Conservation (phyloP, 2,329 filamentous ascomycete species). For the Sporothrix mexicana region DNA sequence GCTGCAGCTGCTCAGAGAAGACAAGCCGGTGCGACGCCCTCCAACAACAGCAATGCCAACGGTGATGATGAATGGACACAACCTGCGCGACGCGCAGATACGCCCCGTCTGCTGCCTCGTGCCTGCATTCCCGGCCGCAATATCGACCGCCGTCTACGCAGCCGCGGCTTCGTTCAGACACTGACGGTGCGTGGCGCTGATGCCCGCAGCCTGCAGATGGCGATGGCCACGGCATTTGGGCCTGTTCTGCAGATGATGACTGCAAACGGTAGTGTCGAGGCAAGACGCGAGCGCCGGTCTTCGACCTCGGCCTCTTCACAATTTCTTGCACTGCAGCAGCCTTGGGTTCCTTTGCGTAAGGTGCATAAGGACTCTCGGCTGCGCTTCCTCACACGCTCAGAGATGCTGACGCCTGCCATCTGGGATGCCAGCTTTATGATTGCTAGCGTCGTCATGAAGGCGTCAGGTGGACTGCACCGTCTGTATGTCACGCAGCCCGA, state of each 20-base stretch:
- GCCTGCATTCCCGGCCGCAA: conserved; percentile 68
- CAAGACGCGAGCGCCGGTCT: neutral
- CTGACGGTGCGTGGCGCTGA: conserved; percentile 67
- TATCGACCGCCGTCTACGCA: conserved; percentile 74
- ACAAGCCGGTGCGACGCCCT: conserved; percentile 38
- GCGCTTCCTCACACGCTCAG: conserved; percentile 70
- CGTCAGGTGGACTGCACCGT: conserved; percentile 64
- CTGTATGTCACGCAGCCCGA: conserved; percentile 78
- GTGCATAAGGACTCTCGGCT: conserved; percentile 74
- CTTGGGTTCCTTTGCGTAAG: conserved; percentile 79
- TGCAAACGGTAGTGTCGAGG: conserved; percentile 43
- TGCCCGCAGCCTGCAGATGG: conserved; percentile 69
- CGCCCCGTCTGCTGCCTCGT: conserved; percentile 70
- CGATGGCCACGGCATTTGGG: conserved; percentile 67
- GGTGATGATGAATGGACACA: conserved; percentile 61
- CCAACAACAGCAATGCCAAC: conserved; percentile 35
- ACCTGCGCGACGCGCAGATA: conserved; percentile 42
- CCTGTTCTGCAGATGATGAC: conserved; percentile 57
- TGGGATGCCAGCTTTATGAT: conserved; percentile 76
- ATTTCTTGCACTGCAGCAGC: conserved; percentile 67
- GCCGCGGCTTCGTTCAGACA: conserved; percentile 71
- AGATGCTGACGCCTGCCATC: conserved; percentile 73
- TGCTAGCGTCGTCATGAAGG: conserved; percentile 75
- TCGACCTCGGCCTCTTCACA: conserved; percentile 39
- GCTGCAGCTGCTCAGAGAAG: conserved; percentile 41